Evolutionary conservation across 441 rosid genomes (phyloP), one percentile per base, ranked within the genome.

Genomic region (Bocquillonia castaneifolia): DNA sequence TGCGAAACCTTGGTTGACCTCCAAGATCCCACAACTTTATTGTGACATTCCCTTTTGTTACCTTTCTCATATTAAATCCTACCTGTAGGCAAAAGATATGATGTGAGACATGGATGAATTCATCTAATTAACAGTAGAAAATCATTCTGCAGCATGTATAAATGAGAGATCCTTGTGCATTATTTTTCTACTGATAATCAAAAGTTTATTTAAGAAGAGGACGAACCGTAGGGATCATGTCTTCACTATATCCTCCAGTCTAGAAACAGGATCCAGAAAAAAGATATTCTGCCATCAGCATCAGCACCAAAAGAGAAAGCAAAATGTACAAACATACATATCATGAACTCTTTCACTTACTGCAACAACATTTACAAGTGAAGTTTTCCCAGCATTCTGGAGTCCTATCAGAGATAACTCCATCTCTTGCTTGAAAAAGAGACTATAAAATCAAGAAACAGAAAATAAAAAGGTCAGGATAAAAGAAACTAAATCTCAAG

Each of bases 11-110:
- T 59, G 97, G 98, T 71, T 91, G 98, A 80, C 99, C 99, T 76
- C 99, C 99, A 78, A 92, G 97, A 76, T 94, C 99, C 99, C 99
- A 94, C 65, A 91, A 81, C 82, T 94, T 94, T 68, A 94, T 94
- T 3, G 97, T 94, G 67, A 94, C 97, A 64, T 94, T 94, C 59
- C 99, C 99, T 81, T 91, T 94, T 6, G 96, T 92, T 66, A 94
- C 94, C 76, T 94, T 94, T 55, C 92, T 85, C 99, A 94, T 94
- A 76, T 94, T 94, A 65, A 94, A 91, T 50, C 99, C 99, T 54
- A 89, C 96, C 92, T 89, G 76, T 29, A 62, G 55, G 2, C 34
- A 32, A 34, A 64, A 64, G 15, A 32, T 23, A 64, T 34, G 10
- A 54, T 8, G 5, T 14, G n/a, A 40, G 12, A 26, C 22, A 32